Evolutionary conservation across 176 grass and related monocot genomes (phyloP).

Genomic region (Lolium perenne): DNA sequence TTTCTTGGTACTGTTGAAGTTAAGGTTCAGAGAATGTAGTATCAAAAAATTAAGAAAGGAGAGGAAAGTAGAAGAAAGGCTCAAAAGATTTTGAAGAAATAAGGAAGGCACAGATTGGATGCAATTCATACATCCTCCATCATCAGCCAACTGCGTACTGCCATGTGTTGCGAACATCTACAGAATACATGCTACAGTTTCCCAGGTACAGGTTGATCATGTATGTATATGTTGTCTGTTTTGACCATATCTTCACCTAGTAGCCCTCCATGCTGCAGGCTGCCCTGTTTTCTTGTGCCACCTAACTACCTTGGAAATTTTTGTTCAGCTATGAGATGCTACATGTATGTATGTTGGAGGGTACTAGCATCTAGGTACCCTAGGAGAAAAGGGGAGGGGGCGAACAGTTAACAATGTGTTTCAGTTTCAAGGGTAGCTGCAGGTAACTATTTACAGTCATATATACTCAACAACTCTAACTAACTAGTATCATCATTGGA

Average conservation of each 20-base stretch:
- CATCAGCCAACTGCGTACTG: neutral
- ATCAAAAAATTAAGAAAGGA: slow-evolving; percentile 13
- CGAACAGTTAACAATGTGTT: neutral
- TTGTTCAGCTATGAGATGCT: slow-evolving; percentile 45
- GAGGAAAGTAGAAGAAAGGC: neutral
- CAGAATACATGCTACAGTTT: neutral
- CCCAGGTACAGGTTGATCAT: slow-evolving; percentile 29
- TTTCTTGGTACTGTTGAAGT: neutral
- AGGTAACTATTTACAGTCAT: slow-evolving; percentile 47
- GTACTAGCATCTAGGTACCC: slow-evolving; percentile 21
- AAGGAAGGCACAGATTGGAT: neutral
- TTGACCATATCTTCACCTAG: slow-evolving; percentile 43
- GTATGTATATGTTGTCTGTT: slow-evolving; percentile 11
- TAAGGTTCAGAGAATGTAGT: slow-evolving; percentile 26
- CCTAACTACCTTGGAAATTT: slow-evolving; percentile 52
- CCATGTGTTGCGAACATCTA: slow-evolving; percentile 21
- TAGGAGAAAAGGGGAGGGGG: neutral
- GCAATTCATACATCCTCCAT: neutral
- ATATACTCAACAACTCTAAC: slow-evolving; percentile 51
- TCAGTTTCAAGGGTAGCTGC: slow-evolving; percentile 25
- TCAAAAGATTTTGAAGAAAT: neutral
- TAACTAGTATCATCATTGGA: slow-evolving; percentile 48
- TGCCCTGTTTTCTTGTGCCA: slow-evolving; percentile 52
- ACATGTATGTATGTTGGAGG: neutral
- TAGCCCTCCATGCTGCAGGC: slow-evolving; percentile 33